Evolutionary conservation across 192 early-diverging fungal genomes (phyloP).

Genomic region (Entophlyctis luteolus): DNA sequence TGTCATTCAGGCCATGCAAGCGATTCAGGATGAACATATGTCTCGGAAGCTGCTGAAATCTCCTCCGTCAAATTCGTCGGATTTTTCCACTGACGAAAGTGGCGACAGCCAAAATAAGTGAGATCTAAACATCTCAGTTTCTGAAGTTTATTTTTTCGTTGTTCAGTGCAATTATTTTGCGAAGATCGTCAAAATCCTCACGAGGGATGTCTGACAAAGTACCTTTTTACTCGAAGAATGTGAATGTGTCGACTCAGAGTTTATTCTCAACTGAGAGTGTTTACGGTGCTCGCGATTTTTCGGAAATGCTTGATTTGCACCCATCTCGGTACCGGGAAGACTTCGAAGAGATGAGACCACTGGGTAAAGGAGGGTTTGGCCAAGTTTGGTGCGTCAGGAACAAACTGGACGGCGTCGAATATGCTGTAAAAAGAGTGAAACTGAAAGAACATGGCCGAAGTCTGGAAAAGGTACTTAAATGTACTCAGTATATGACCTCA

Average conservation of each 20-base stretch:
- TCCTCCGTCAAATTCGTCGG: not conserved
- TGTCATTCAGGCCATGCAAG: slow-evolving; percentile 72
- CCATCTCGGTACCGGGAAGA: slow-evolving; percentile 75
- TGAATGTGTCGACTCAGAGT: no score
- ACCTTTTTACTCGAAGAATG: no score
- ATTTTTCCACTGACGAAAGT: no score
- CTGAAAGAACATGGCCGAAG: slow-evolving; percentile 46
- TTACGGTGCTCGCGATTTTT: slow-evolving; percentile 34
- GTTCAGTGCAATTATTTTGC: not conserved
- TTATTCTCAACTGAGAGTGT: no score
- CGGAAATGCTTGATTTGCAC: slow-evolving; percentile 54
- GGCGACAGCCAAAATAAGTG: no score
- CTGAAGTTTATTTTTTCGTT: not conserved
- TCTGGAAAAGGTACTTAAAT: slow-evolving; percentile 34
- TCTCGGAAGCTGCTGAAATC: slow-evolving; percentile 5
- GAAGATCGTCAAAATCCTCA: not conserved
- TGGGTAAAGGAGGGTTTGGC: slow-evolving; percentile 94
- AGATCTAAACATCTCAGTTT: no score
- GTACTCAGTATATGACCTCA: not conserved
- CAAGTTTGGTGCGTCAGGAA: slow-evolving; percentile 78
- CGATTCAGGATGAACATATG: slow-evolving; percentile 46
- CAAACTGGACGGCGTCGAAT: slow-evolving; percentile 81
- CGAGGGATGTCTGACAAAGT: no score
- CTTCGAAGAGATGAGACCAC: slow-evolving; percentile 68
- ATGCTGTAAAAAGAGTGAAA: slow-evolving; percentile 86